These are phyloP conservation scores for Phialophora expanda DNA, from an alignment of 2,329 filamentous ascomycete genomes.

Conservation along the genomic window DNA sequence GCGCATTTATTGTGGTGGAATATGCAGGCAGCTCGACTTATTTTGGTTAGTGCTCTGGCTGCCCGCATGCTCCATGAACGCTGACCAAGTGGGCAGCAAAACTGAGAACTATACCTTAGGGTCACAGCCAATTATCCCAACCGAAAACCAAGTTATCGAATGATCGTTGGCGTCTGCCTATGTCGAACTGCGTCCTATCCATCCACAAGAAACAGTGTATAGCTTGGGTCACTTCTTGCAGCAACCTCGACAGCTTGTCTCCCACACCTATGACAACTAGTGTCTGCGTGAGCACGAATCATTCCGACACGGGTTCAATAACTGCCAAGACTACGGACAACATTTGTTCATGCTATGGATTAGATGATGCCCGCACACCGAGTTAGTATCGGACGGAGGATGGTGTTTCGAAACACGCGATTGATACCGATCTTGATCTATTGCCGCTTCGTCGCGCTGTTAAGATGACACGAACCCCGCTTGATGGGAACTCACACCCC, in stretches of 20 bases:
- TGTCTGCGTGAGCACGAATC: not conserved
- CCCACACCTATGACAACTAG: not conserved
- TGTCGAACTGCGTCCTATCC: not conserved
- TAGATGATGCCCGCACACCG: not conserved
- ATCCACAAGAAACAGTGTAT: not conserved
- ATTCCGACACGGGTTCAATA: not conserved
- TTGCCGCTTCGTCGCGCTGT: not conserved
- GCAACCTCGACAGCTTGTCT: not conserved
- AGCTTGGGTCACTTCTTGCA: not conserved
- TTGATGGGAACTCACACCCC: not conserved
- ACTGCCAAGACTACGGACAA: not conserved
- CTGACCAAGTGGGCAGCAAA: slow-evolving; percentile 21
- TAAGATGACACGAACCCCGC: not conserved
- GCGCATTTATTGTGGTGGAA: not conserved
- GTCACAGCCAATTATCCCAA: slow-evolving; percentile 3
- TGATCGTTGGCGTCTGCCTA: slow-evolving; percentile 1
- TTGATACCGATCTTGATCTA: not conserved
- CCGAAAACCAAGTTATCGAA: not conserved
- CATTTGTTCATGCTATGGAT: not conserved
- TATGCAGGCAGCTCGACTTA: slow-evolving; percentile 2
- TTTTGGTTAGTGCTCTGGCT: slow-evolving; percentile 12
- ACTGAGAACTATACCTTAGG: slow-evolving; percentile 15
- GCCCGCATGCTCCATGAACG: not conserved
- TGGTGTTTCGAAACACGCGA: not conserved
- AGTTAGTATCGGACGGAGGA: not conserved